Evolutionary conservation across 352 stramenopile species (phyloP).

Genomic region (Phytophthora tubulina): DNA sequence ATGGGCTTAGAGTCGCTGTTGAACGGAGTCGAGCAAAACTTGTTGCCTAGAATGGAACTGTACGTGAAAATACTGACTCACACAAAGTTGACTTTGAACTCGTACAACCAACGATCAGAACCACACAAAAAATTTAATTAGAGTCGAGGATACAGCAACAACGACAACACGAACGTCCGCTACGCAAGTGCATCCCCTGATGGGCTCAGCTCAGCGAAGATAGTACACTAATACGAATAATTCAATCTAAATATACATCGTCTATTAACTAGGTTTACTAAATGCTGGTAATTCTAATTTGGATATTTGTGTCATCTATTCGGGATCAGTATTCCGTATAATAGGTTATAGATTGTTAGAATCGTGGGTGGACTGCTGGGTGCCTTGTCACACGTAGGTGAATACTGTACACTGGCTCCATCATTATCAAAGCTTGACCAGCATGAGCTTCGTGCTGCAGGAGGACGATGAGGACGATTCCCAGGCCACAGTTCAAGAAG

Average conservation of each 20-base stretch:
- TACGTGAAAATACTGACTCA: background rate
- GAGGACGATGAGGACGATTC: constrained; percentile 24
- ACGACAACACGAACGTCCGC: constrained; percentile 1
- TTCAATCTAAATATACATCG: too few relatives aligned
- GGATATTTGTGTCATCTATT: too few relatives aligned
- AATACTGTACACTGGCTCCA: constrained; percentile 7
- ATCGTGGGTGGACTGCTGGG: background rate
- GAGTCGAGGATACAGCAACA: background rate
- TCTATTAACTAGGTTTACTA: too few relatives aligned
- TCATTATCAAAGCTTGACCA: constrained; percentile 6
- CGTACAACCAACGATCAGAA: background rate
- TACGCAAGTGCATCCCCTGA: constrained; percentile 4
- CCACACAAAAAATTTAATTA: constrained; percentile 2
- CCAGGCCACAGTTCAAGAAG: constrained; percentile 20
- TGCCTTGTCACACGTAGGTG: background rate
- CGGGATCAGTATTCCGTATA: background rate
- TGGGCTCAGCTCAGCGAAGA: background rate
- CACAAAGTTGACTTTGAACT: background rate
- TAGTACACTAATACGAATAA: too few relatives aligned
- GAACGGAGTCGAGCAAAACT: background rate
- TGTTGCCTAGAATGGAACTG: background rate
- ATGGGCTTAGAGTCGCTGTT: constrained; percentile 9
- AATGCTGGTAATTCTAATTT: too few relatives aligned
- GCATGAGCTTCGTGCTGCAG: constrained; percentile 33
- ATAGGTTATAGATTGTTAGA: background rate